Conservation (phyloP, 345 rosid genomes). For the Sisymbrium irio region DNA sequence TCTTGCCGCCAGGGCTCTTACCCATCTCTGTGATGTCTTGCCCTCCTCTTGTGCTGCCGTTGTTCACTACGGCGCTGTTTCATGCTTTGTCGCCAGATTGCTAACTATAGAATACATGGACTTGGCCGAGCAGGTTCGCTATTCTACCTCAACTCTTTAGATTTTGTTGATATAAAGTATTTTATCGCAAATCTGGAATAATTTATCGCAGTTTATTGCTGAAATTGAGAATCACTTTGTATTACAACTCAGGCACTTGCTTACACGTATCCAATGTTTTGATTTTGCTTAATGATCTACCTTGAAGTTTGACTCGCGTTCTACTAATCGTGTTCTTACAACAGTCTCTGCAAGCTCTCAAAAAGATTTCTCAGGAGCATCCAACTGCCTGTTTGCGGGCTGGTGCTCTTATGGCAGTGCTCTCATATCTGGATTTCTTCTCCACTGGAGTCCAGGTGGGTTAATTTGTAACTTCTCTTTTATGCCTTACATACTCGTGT, state of each 20-base stretch:
- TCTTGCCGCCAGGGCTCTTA: slow-evolving; percentile 97
- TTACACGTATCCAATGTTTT: background rate
- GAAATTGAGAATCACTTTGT: background rate
- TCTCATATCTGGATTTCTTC: slow-evolving; percentile 96
- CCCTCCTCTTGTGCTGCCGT: slow-evolving; percentile 99
- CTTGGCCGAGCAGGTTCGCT: slow-evolving; percentile 93
- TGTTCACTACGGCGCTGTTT: slow-evolving; percentile 94
- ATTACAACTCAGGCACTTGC: background rate
- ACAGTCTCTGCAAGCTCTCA: slow-evolving; percentile 96
- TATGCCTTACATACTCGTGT: background rate
- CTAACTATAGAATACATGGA: slow-evolving; percentile 99
- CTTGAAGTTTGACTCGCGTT: slow-evolving; percentile 3
- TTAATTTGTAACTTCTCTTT: slow-evolving; percentile 8
- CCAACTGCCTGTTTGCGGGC: slow-evolving; percentile 99
- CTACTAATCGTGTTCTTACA: slow-evolving; percentile 6
- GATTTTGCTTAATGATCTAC: background rate
- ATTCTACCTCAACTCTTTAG: background rate
- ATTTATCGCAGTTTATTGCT: background rate
- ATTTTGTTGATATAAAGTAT: background rate
- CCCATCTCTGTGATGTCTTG: slow-evolving; percentile 93
- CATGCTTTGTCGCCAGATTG: slow-evolving; percentile 88
- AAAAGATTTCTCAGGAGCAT: slow-evolving; percentile 99
- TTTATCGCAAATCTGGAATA: background rate
- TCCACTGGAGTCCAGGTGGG: slow-evolving; percentile 98
- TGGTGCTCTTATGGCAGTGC: slow-evolving; percentile 99